Conservation (phyloP, 257 asterid genomes). For the Solanum dulcamara region DNA sequence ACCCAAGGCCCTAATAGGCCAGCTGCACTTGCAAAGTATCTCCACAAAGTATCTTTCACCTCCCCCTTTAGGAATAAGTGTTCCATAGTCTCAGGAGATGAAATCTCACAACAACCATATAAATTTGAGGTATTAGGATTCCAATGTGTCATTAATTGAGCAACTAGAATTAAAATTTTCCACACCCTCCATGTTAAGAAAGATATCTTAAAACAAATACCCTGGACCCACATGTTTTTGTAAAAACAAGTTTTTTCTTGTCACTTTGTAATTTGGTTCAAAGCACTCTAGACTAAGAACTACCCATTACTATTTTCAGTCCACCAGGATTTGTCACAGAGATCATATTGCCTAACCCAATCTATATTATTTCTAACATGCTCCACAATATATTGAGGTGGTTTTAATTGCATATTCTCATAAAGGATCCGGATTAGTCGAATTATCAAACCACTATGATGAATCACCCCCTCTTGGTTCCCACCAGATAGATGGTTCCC, state of each 20-base stretch:
- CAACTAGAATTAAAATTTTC: background rate
- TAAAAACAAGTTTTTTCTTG: background rate
- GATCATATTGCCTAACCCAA: no score
- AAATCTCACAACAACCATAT: background rate
- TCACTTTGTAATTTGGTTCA: no score
- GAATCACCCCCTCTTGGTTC: background rate
- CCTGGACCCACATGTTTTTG: no score
- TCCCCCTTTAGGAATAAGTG: no score
- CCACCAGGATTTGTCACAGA: background rate
- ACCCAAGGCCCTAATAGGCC: no score
- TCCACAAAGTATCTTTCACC: no score
- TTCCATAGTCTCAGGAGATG: background rate
- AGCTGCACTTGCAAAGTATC: no score
- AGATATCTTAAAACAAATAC: no score
- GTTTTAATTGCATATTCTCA: no score
- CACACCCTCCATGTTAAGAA: background rate
- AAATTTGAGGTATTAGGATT: background rate
- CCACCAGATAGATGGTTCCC: background rate
- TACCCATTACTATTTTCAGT: background rate
- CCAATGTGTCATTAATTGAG: background rate
- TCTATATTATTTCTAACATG: no score
- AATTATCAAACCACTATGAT: background rate
- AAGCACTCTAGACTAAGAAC: background rate
- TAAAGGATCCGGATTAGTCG: background rate
- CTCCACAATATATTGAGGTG: background rate